Base-by-base conservation (phyloP, 106 monocot species). In the Hemerocallis citrina region DNA sequence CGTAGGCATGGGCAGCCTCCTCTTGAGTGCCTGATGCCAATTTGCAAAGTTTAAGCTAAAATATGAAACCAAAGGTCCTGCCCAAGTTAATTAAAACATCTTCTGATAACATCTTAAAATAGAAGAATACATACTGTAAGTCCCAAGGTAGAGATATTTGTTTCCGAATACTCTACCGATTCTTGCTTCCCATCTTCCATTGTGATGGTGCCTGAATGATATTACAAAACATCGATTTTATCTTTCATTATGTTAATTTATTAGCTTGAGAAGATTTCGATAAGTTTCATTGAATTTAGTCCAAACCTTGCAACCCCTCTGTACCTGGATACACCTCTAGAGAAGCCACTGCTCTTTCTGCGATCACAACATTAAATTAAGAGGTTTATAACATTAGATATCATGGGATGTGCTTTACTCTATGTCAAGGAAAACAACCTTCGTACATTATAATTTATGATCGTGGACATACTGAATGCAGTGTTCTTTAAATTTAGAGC, bases 91-190 rank as follows among this genome's bases (percentile, higher is more conserved):
- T 5, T 2, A 7, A 24, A 15, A 27, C 0, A 11, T 10, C 27
- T 24, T 48, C 7, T 13, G 13, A 7, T 37, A 9, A 62, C 23
- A 61, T n/a, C n/a, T n/a, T n/a, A n/a, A n/a, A n/a, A n/a, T n/a
- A n/a, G n/a, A n/a, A n/a, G n/a, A n/a, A n/a, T 48, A 33, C 76
- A 76, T 66, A 89, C 94, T 59, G 60, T 86, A 95, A 11, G 94
- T 89, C 3, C 89, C 94, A 5, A 95, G 80, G 66, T 95, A 95
- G 40, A 95, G 85, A 68, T 95, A 89, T 57, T 89, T 95, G 70
- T 95, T 89, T 23, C 94, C 94, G 3, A 89, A 83, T 20, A 95
- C 89, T 38, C 94, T 77, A 14, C 94, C 94, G 28, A 95, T 89
- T 35, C 94, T 73, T 43, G 94, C 89, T 68, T 89, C 89, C 94